Conservation (phyloP, 2,329 filamentous ascomycete genomes). For the Aspergillus floridensis region DNA sequence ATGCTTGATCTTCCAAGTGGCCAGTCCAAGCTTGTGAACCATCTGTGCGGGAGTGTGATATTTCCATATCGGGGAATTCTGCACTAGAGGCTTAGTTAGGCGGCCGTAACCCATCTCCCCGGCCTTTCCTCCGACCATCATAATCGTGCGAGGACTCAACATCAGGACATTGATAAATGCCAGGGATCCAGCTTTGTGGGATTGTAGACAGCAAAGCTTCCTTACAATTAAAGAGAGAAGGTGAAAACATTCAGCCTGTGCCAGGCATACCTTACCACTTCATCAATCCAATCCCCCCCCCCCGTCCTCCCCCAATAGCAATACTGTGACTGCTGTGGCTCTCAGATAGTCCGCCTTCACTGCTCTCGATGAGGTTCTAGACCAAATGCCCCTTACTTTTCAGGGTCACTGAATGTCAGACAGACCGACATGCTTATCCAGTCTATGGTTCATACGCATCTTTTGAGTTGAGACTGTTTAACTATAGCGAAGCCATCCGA, state of each 20-base stretch:
- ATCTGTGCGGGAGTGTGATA: slow-evolving; percentile 20
- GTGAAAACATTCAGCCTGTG: neutral
- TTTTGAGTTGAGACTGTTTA: neutral
- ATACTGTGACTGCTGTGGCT: neutral
- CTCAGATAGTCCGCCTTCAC: neutral
- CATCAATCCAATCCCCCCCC: neutral
- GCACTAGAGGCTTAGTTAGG: slow-evolving; percentile 3
- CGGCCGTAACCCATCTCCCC: slow-evolving; percentile 6
- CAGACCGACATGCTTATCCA: neutral
- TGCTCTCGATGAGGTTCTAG: neutral
- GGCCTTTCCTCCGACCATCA: neutral
- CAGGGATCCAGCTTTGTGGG: neutral
- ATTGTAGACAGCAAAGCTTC: neutral
- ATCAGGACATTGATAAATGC: neutral
- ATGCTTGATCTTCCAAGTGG: slow-evolving; percentile 1
- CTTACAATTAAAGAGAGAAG: too few relatives aligned
- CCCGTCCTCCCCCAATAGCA: neutral
- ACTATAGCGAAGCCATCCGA: neutral
- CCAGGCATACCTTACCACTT: neutral
- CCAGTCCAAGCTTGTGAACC: slow-evolving; percentile 6
- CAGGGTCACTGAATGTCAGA: neutral
- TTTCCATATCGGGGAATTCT: slow-evolving; percentile 22
- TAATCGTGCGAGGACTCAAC: neutral
- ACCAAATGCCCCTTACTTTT: neutral
- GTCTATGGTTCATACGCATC: neutral